Evolutionary conservation across 2,329 filamentous ascomycete species (phyloP), one percentile per base, ranked within the genome.

Genomic region (Paracoccidioides lutzii): DNA sequence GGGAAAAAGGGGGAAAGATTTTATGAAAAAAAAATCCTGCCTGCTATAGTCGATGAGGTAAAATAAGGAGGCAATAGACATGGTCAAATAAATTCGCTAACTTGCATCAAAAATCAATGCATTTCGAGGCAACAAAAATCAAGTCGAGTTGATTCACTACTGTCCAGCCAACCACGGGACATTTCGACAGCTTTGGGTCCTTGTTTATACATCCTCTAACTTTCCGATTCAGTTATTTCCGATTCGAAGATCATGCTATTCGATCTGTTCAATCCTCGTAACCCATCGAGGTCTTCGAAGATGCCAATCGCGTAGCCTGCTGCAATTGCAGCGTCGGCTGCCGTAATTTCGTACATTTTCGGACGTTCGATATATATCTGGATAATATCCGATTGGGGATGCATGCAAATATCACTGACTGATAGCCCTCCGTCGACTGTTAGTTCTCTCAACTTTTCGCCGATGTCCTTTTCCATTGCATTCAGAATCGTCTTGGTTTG

Each of bases 401-500:
- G 89, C 90, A 95, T 95, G 73, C 85, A 89, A 55, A 95, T 78
- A 67, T 90, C 46, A 37, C 85, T 9, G 87, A 91, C 71, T 88
- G 91, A 64, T 78, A 95, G 88, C 57, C 90, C 90, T 56, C 90
- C 90, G 66, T 95, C 90, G 45, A 95, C 90, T 38, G 87, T 85
- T 45, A 95, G 77, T 61, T 84, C 81, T 57, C 81, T 78, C 37
- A 95, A 79, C 60, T 81, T 81, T 67, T 90, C 84, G 40, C 84
- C 83, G 54, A 85, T 90, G 72, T 95, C 90, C 63, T 85, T 82
- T 66, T 87, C 88, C 90, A 95, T 95, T 59, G 90, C 88, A 66
- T 93, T 85, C 30, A 95, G 80, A 64, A 95, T 95, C 28, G 90
- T 90, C 64, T 90, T 90, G 30, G 88, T 95, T 72, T 95, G 90